Percentiles rank a stretch among this genome's conserved stretches.
Conservation (phyloP, 2,329 filamentous ascomycete genomes). For the Geosmithia flava region DNA sequence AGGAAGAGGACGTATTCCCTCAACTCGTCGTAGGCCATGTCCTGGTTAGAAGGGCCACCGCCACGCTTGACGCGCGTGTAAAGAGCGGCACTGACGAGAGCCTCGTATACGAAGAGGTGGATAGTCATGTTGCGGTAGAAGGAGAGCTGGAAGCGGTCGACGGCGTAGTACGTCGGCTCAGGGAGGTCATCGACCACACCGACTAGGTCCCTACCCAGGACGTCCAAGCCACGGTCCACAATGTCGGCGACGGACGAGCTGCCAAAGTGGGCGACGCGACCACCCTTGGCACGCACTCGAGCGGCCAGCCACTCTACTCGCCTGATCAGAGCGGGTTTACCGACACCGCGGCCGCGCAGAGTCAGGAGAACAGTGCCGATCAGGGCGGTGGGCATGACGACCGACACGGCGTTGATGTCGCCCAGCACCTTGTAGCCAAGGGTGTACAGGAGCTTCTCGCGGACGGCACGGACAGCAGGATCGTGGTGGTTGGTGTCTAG, state of each 20-base stretch:
- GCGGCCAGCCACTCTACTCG: slow-evolving; percentile 83
- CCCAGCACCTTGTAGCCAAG: slow-evolving; percentile 86
- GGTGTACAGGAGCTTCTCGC: slow-evolving; percentile 67
- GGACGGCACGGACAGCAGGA: slow-evolving; percentile 37
- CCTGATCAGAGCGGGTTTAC: slow-evolving; percentile 71
- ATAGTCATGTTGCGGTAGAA: slow-evolving; percentile 99
- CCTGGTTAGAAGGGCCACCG: slow-evolving; percentile 70
- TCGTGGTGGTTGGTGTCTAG: slow-evolving; percentile 32
- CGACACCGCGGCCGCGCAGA: slow-evolving; percentile 80
- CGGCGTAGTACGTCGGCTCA: slow-evolving; percentile 88
- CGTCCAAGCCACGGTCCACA: slow-evolving; percentile 80
- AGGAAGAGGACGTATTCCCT: slow-evolving; percentile 76
- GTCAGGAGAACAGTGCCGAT: slow-evolving; percentile 91
- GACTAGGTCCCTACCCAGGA: slow-evolving; percentile 81
- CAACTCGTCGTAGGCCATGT: slow-evolving; percentile 63
- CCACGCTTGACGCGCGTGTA: slow-evolving; percentile 87
- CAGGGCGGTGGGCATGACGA: slow-evolving; percentile 95
- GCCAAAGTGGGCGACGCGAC: slow-evolving; percentile 87
- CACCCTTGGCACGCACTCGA: slow-evolving; percentile 73
- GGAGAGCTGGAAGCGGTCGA: slow-evolving; percentile 91
- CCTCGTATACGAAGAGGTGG: slow-evolving; percentile 90
- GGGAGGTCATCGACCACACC: slow-evolving; percentile 66
- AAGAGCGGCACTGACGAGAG: slow-evolving; percentile 78
- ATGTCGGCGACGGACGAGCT: slow-evolving; percentile 68
- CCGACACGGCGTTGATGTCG: slow-evolving; percentile 91